phyloP scores from a whole-genome alignment of 805 yeast genomes.

The Isabelozyma rhagii region DNA sequence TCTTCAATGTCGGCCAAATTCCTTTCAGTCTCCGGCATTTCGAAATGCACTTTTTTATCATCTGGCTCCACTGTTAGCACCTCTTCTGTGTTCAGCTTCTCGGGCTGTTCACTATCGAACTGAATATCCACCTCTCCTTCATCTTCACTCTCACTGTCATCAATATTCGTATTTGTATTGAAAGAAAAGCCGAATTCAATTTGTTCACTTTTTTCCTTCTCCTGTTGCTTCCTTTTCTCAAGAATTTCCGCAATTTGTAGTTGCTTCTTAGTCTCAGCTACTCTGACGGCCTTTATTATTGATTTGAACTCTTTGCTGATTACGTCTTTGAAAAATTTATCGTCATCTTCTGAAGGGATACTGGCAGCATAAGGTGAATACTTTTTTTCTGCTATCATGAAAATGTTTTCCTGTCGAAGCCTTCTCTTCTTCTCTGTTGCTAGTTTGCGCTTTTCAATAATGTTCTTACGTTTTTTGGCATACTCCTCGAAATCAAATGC shows the following conservation, averaged over 20 bases:
- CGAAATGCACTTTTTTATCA: background rate
- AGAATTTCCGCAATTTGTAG: constrained; percentile 19
- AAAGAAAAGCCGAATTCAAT: constrained; percentile 11
- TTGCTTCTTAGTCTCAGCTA: constrained; percentile 27
- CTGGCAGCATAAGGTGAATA: constrained; percentile 35
- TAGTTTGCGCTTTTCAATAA: constrained; percentile 27
- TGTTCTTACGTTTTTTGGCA: constrained; percentile 45
- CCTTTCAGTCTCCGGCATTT: background rate
- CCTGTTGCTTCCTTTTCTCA: constrained; percentile 16
- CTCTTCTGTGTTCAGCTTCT: background rate
- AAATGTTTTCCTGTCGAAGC: constrained; percentile 25
- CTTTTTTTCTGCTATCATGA: constrained; percentile 34
- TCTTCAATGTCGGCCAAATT: background rate
- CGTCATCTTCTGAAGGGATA: constrained; percentile 18
- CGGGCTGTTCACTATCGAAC: background rate
- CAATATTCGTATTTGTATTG: constrained; percentile 9
- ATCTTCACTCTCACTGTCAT: constrained; percentile 13
- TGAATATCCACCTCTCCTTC: constrained; percentile 1
- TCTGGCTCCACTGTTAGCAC: background rate
- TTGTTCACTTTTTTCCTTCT: constrained; percentile 10
- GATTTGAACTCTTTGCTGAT: constrained; percentile 27
- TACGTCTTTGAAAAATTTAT: constrained; percentile 15
- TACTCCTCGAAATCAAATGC: constrained; percentile 56
- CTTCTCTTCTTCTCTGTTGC: constrained; percentile 14
- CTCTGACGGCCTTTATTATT: constrained; percentile 30